phyloP scores from a whole-genome alignment of 352 stramenopile genomes.

The Pythium plurisporium region DNA sequence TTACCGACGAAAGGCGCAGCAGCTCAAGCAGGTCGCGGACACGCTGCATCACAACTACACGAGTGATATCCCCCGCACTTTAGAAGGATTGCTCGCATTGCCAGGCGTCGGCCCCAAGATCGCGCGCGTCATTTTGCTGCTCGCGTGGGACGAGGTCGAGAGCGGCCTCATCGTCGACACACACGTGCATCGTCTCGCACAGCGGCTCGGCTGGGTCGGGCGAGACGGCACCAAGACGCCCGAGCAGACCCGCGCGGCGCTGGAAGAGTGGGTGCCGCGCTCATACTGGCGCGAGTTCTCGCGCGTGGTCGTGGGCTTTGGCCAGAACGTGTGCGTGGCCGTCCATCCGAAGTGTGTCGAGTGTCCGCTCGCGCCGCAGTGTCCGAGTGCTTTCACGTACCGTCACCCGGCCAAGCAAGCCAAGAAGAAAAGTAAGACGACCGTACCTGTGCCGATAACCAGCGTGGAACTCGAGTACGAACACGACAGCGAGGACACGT shows the following conservation, averaged over 20 bases:
- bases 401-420: slow-evolving; percentile 3
- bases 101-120: slow-evolving; percentile 76
- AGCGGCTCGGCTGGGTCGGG: slow-evolving; percentile 53
- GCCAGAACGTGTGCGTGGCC: slow-evolving; percentile 56
- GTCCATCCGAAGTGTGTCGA: slow-evolving; percentile 46
- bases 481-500: not conserved
- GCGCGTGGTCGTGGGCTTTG: slow-evolving; percentile 67
- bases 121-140: slow-evolving; percentile 52
- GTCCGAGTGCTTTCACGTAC: slow-evolving; percentile 43
- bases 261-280: slow-evolving; percentile 64
- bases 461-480: not conserved
- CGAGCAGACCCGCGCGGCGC: slow-evolving; percentile 45
- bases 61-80: slow-evolving; percentile 43
- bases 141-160: slow-evolving; percentile 53
- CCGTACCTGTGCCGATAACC: too few species aligned
- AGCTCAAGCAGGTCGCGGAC: slow-evolving; percentile 49
- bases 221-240: slow-evolving; percentile 11
- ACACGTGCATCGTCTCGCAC: slow-evolving; percentile 64
- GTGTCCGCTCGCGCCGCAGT: slow-evolving; percentile 47
- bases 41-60: slow-evolving; percentile 33
- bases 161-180: slow-evolving; percentile 77
- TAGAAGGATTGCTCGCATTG: slow-evolving; percentile 40
- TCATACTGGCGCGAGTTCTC: slow-evolving; percentile 59
- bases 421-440: not conserved
- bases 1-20: slow-evolving; percentile 64